A percentile compares a stretch with the other conserved stretches of the same genome.
Evolutionary conservation across 768 basidiomycete species (phyloP).

Genomic region (Pleurotus platypus): DNA sequence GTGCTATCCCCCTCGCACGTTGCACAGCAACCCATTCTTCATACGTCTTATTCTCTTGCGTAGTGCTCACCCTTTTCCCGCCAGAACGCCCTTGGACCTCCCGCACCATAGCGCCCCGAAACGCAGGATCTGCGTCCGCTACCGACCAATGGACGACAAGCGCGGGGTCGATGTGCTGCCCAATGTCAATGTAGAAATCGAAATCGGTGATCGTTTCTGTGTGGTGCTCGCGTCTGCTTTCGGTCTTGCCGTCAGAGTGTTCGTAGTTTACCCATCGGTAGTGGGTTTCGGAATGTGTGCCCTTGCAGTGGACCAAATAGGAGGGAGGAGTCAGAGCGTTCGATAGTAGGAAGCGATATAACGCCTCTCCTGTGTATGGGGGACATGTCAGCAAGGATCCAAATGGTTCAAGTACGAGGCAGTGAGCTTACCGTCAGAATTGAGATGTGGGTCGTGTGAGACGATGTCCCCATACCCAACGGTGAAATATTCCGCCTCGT

Average conservation of each 20-base stretch:
- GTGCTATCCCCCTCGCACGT: conserved; percentile 43
- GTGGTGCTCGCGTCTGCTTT: conserved; percentile 43
- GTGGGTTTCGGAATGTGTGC: conserved; percentile 54
- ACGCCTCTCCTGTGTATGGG: conserved; percentile 37
- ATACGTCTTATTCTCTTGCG: conserved; percentile 37
- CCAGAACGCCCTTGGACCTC: conserved; percentile 43
- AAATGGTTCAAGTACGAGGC: not conserved
- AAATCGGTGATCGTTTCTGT: conserved; percentile 64
- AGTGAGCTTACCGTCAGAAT: conserved; percentile 46
- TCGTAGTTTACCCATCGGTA: conserved; percentile 40
- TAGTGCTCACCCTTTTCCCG: conserved; percentile 34
- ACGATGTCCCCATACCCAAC: conserved; percentile 47
- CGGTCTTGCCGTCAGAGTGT: conserved; percentile 29
- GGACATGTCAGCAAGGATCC: too few relatives aligned
- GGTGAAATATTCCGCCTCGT: conserved; percentile 58
- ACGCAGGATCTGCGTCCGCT: conserved; percentile 59
- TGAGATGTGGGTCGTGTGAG: conserved; percentile 69
- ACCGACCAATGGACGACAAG: conserved; percentile 52
- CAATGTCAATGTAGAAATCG: conserved; percentile 60
- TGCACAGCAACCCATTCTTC: conserved; percentile 43
- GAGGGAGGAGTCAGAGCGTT: conserved; percentile 45
- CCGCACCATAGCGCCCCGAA: conserved; percentile 58
- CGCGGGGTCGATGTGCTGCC: conserved; percentile 33
- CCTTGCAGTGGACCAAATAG: conserved; percentile 44
- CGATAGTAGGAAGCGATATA: conserved; percentile 70